Percentiles rank a stretch among this genome's conserved stretches.
These are phyloP conservation scores for Thalassiosira profunda DNA, from an alignment of 108 stramenopile species.

Conservation along the genomic window DNA sequence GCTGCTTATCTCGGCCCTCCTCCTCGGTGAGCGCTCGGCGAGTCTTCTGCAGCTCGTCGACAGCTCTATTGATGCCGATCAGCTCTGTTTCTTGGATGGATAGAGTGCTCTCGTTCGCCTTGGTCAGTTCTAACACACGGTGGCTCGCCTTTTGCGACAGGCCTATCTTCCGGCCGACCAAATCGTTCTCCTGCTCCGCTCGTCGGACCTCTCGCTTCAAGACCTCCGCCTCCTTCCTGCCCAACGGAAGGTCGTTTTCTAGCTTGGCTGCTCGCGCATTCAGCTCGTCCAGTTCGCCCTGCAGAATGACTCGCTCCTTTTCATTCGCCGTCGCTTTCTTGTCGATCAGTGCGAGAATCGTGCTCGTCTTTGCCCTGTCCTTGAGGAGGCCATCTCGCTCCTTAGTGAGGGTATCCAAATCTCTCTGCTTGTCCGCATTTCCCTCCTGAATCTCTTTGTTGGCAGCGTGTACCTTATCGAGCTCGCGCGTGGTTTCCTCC, in stretches of 20 bases:
- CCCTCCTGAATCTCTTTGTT: background rate
- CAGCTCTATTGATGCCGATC: slow-evolving; percentile 7
- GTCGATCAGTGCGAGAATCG: background rate
- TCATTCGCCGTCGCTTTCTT: background rate
- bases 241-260: slow-evolving; percentile 20
- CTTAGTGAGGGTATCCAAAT: background rate
- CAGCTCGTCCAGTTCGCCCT: background rate
- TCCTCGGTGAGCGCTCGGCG: background rate
- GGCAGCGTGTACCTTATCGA: background rate
- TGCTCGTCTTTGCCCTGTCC: slow-evolving; percentile 1
- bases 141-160: slow-evolving; percentile 1
- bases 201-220: slow-evolving; percentile 9
- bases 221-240: slow-evolving; percentile 7
- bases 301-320: background rate
- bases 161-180: slow-evolving; percentile 13
- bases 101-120: slow-evolving; percentile 6
- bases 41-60: background rate
- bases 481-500: background rate
- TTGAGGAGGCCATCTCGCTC: slow-evolving; percentile 1
- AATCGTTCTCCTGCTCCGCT: background rate
- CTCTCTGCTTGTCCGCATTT: background rate
- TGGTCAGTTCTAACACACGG: slow-evolving; percentile 6
- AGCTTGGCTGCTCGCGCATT: background rate
- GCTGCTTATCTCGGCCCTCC: background rate
- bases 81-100: slow-evolving; percentile 13